These are phyloP conservation scores for Fusarium duplospermum DNA, from an alignment of 2,329 filamentous ascomycete genomes.

Conservation along the genomic window DNA sequence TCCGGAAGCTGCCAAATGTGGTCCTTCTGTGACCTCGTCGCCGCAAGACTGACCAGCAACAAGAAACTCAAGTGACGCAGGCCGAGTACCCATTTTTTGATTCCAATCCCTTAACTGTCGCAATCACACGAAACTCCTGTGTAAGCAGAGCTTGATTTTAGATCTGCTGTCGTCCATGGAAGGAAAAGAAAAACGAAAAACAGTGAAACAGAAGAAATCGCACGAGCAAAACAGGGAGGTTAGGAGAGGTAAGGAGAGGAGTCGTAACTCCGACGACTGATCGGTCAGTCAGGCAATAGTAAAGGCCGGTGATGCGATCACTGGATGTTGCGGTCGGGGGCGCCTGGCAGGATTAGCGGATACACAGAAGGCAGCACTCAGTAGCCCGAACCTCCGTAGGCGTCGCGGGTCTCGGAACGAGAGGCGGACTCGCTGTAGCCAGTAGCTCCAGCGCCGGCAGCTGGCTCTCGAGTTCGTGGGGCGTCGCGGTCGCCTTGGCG, in stretches of 20 bases:
- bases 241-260: slow-evolving; percentile 45
- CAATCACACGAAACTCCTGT: slow-evolving; percentile 53
- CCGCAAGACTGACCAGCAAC: slow-evolving; percentile 52
- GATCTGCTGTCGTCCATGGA: slow-evolving; percentile 46
- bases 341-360: slow-evolving; percentile 48
- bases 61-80: slow-evolving; percentile 50
- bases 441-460: slow-evolving; percentile 49
- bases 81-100: slow-evolving; percentile 51
- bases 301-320: slow-evolving; percentile 27
- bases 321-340: slow-evolving; percentile 46
- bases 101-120: slow-evolving; percentile 52
- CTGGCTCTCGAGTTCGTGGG: slow-evolving; percentile 54
- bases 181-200: slow-evolving; percentile 43
- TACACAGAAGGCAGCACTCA: slow-evolving; percentile 30
- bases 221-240: slow-evolving; percentile 41
- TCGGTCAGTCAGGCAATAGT: slow-evolving; percentile 29
- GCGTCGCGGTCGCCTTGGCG: slow-evolving; percentile 56
- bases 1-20: slow-evolving; percentile 55
- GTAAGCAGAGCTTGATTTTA: slow-evolving; percentile 48
- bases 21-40: slow-evolving; percentile 53
- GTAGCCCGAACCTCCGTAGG: slow-evolving; percentile 56
- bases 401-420: slow-evolving; percentile 57
- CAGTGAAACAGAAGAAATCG: slow-evolving; percentile 43
- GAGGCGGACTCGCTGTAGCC: slow-evolving; percentile 56
- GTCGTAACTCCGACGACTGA: slow-evolving; percentile 34